A percentile compares a stretch with the other conserved stretches of the same genome.
Conservation (phyloP, 345 rosid genomes). For the Bretschneidera sinensis region DNA sequence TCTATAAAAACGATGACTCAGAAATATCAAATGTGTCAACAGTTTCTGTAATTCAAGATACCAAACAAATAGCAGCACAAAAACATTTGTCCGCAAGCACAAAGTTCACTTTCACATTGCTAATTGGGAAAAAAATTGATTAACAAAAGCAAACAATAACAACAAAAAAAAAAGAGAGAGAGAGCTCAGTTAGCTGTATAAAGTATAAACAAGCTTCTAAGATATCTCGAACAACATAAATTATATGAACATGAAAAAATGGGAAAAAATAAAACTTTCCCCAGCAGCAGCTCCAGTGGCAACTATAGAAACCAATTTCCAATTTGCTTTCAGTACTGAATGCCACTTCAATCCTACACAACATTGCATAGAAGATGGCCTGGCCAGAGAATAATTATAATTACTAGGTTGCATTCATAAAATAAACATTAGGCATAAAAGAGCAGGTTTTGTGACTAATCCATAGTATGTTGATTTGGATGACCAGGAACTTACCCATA, state of each 20-base stretch:
- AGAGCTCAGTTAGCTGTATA: too few relatives aligned
- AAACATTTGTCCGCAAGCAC: too few relatives aligned
- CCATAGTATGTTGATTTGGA: background rate
- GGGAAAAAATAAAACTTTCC: constrained; percentile 6
- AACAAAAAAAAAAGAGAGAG: too few relatives aligned
- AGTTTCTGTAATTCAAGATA: too few relatives aligned
- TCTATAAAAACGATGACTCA: too few relatives aligned
- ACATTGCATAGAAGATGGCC: constrained; percentile 8
- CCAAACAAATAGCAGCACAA: too few relatives aligned
- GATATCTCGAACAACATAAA: constrained; percentile 12
- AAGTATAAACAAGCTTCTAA: constrained; percentile 15
- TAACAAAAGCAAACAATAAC: too few relatives aligned
- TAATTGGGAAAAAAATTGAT: too few relatives aligned
- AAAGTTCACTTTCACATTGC: too few relatives aligned
- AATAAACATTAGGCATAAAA: background rate
- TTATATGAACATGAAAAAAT: constrained; percentile 1
- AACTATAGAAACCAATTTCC: constrained; percentile 13
- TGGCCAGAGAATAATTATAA: background rate
- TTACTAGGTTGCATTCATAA: background rate
- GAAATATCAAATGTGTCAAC: too few relatives aligned
- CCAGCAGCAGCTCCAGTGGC: constrained; percentile 14
- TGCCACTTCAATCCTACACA: constrained; percentile 22
- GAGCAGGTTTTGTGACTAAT: background rate
- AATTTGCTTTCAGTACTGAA: constrained; percentile 4
- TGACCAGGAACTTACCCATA: background rate